Evolutionary conservation across 495 filamentous ascomycete genomes (phyloP), one percentile per base, ranked within the genome.

Genomic region (Xylaria castorea): DNA sequence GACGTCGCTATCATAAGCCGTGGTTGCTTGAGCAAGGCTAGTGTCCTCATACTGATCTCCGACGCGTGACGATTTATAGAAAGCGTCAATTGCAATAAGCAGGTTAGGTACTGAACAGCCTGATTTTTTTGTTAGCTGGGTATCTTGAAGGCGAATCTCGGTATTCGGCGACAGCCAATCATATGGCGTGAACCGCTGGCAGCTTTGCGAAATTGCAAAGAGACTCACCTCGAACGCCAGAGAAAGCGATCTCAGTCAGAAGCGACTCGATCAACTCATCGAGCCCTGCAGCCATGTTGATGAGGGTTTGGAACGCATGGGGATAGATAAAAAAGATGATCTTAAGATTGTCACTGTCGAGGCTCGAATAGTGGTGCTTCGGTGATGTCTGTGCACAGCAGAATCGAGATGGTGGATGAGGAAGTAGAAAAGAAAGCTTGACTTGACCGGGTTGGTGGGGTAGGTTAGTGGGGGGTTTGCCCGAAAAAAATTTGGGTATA

Each of bases 191-290:
- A n/a, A 70, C 38, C 22, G 14, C n/a, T 58, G 51, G 25, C 34
- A 34, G 65, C 58, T 42, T 51, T 55, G 66, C 42, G 27, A 74
- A 74, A 36, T 8, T 46, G 16, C 16, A 9, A 6, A n/a, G 46
- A 72, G 55, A 71, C 92, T 82, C 80, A 95, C 93, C 93, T 83
- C 87, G 85, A 71, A 87, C 87, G 40, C 93, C 92, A 66, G 81
- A 83, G 75, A 84, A 85, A 8, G 92, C 92, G 78, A 95, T 91
- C 83, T 92, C 91, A 25, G 87, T 86, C 58, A 95, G 81, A 61
- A 95, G 81, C 77, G 88, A 90, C 74, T 91, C 87, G 61, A 94
- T 89, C 80, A 96, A 81, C 70, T 89, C 89, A 80, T 94, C 91
- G 67, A 93, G 81, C 71, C 88, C 88, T 64, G 80, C 84, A 67